phyloP scores from a whole-genome alignment of 1,284 basidiomycete genomes.

The Sporisorium scitamineum region DNA sequence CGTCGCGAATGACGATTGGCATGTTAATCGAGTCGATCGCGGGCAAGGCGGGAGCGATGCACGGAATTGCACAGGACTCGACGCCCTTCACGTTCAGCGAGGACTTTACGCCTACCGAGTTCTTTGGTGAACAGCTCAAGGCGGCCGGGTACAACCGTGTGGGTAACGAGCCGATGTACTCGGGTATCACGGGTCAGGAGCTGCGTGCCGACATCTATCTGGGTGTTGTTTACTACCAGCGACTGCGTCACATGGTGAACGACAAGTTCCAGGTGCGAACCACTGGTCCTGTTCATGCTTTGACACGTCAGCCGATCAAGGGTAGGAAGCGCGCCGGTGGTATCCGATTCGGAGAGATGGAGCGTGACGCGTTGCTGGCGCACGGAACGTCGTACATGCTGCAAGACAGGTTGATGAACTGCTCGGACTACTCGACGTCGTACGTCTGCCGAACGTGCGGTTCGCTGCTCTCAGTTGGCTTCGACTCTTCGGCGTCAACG shows the following conservation, averaged over 20 bases:
- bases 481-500: constrained; percentile 42
- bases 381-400: constrained; percentile 98
- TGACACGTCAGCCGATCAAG: constrained; percentile 98
- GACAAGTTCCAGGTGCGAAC: constrained; percentile 99
- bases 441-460: constrained; percentile 98
- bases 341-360: constrained; percentile 99
- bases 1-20: constrained; percentile 99
- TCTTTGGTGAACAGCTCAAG: constrained; percentile 94
- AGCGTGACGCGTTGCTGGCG: constrained; percentile 96
- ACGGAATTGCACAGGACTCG: constrained; percentile 96
- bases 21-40: constrained; percentile 99
- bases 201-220: constrained; percentile 99
- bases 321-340: constrained; percentile 98
- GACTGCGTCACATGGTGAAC: constrained; percentile 98
- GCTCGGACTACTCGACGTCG: constrained; percentile 97
- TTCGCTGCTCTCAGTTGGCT: constrained; percentile 87
- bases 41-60: constrained; percentile 97
- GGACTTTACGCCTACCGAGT: constrained; percentile 92
- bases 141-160: constrained; percentile 98
- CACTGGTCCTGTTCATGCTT: constrained; percentile 93
- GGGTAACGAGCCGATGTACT: constrained; percentile 99
- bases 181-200: constrained; percentile 97
- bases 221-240: constrained; percentile 98
- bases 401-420: constrained; percentile 99
- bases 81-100: constrained; percentile 87